Conservation (phyloP, 306 rosid genomes). For the Dalbergia oliveri region DNA sequence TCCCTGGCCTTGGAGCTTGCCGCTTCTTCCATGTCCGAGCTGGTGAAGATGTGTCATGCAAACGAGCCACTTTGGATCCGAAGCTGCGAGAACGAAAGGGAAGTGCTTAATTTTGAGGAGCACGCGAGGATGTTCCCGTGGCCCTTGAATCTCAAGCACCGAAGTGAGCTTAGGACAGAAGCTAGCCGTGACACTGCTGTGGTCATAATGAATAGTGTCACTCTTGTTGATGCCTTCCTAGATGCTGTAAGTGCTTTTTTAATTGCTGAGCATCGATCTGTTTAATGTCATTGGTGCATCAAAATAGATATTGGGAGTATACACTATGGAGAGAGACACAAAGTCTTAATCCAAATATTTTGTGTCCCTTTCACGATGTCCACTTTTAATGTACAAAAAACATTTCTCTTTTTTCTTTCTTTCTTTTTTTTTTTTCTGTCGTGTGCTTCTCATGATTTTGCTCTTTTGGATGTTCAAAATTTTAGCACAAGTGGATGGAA, state of each 20-base stretch:
- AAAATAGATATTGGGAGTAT: too few species aligned
- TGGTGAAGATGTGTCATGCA: constrained; percentile 73
- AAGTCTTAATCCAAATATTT: too few species aligned
- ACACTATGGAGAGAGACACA: too few species aligned
- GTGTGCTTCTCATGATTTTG: background rate
- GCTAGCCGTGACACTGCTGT: constrained; percentile 78
- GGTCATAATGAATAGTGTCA: constrained; percentile 95
- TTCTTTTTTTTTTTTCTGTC: too few species aligned
- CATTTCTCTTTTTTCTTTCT: too few species aligned
- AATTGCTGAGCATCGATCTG: too few species aligned
- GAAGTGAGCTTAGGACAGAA: constrained; percentile 69
- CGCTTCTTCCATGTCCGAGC: constrained; percentile 67
- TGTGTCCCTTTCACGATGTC: too few species aligned
- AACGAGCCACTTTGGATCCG: constrained; percentile 80
- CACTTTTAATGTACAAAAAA: background rate
- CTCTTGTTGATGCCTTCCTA: constrained; percentile 91
- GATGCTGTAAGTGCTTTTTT: constrained; percentile 68
- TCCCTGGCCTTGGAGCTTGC: constrained; percentile 81
- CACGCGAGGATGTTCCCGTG: constrained; percentile 70
- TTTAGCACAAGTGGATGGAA: constrained; percentile 91
- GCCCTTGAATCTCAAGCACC: constrained; percentile 67
- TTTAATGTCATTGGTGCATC: too few species aligned
- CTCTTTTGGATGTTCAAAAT: background rate
- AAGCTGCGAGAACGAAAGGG: constrained; percentile 60
- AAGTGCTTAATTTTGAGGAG: constrained; percentile 78